Conservation (phyloP, 331 rosid species). For the Pyracantha coccinea region DNA sequence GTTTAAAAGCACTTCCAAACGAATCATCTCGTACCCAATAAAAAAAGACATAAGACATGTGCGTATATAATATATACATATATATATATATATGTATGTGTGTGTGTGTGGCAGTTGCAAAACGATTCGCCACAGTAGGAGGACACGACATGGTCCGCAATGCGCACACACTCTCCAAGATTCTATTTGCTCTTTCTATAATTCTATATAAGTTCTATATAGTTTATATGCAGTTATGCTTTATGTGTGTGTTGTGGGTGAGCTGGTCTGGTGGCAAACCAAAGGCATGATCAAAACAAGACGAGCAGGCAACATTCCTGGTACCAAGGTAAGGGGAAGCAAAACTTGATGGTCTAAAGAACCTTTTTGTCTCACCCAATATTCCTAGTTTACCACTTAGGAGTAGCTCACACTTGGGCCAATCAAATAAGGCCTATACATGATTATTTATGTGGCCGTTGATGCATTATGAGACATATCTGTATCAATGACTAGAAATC, state of each 20-base stretch:
- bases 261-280: conserved; percentile 8
- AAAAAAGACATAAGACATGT: not conserved
- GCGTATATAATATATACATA: no score
- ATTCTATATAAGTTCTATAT: not conserved
- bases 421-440: not conserved
- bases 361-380: conserved; percentile 11
- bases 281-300: not conserved
- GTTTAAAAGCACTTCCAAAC: no score
- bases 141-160: conserved; percentile 27
- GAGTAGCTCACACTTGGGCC: not conserved
- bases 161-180: conserved; percentile 25
- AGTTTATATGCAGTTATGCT: not conserved
- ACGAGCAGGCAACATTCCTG: conserved; percentile 29
- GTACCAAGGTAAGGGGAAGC: conserved; percentile 24
- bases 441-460: not conserved
- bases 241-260: not conserved
- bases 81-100: not conserved
- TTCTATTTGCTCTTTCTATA: not conserved
- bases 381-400: not conserved
- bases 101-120: conserved; percentile 2
- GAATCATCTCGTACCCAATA: not conserved
- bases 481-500: no score
- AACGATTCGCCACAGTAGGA: conserved; percentile 28
- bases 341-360: conserved; percentile 15
- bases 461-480: not conserved